Conservation (phyloP, 78 protist genomes). For the Pelomyxa schiedti region DNA sequence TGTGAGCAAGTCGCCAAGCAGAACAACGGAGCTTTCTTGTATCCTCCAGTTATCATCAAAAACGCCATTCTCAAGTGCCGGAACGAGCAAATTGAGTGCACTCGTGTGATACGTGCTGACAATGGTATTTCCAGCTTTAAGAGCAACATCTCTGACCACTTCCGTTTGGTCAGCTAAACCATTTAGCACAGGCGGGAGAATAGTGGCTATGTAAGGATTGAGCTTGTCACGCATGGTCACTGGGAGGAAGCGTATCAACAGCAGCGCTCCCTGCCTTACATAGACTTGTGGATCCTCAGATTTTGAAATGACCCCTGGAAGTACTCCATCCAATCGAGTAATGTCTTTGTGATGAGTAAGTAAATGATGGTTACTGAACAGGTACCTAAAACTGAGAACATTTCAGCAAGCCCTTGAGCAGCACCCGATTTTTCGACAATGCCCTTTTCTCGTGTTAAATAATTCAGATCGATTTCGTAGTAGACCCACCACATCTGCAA, state of each 20-base stretch:
- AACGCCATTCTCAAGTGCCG: conserved; percentile 62
- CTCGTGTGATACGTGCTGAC: conserved; percentile 38
- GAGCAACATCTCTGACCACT: conserved; percentile 68
- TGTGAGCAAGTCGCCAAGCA: conserved; percentile 74
- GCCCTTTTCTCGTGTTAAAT: too few species aligned
- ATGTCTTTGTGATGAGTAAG: too few species aligned
- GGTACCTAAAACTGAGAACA: conserved; percentile 43
- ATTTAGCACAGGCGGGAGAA: conserved; percentile 47
- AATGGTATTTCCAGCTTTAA: conserved; percentile 67
- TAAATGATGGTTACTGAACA: too few species aligned
- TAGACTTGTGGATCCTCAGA: conserved; percentile 23
- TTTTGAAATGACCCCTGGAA: conserved; percentile 43
- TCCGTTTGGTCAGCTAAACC: conserved; percentile 77
- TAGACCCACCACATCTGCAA: too few species aligned
- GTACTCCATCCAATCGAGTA: conserved; percentile 37
- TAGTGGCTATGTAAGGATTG: conserved; percentile 21
- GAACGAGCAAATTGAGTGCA: conserved; percentile 59
- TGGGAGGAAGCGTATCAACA: conserved; percentile 41
- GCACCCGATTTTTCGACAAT: conserved; percentile 82
- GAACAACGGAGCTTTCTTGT: conserved; percentile 62
- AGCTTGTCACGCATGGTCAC: conserved; percentile 47
- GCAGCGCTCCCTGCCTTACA: conserved; percentile 48
- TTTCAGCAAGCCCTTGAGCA: conserved; percentile 74
- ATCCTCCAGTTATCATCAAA: conserved; percentile 76
- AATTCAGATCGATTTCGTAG: conserved; percentile 25